phyloP scores from a whole-genome alignment of 106 monocot species.

The Platanthera zijinensis region DNA sequence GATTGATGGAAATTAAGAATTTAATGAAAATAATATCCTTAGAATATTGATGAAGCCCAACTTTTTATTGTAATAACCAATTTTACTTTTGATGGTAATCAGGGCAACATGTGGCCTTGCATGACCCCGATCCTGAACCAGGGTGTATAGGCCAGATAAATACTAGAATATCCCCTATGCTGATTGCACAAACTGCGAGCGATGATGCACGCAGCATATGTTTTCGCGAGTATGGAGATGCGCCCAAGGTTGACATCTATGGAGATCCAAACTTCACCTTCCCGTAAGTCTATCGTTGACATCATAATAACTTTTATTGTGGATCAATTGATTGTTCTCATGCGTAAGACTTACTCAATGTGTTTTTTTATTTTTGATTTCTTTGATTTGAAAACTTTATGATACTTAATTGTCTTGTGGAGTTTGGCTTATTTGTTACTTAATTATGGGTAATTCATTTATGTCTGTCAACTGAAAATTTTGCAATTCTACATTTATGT shows the following conservation, averaged over 20 bases:
- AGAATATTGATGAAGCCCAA: neutral
- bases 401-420: neutral
- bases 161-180: conserved; percentile 77
- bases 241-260: conserved; percentile 83
- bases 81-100: conserved; percentile 12
- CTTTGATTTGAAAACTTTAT: neutral
- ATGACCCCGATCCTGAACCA: conserved; percentile 73
- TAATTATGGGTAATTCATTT: neutral
- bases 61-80: conserved; percentile 4
- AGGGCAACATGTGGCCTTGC: conserved; percentile 96
- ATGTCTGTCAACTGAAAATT: neutral
- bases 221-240: conserved; percentile 70
- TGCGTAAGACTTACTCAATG: neutral
- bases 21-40: neutral
- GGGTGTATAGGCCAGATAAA: conserved; percentile 83
- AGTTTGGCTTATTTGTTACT: neutral
- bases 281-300: conserved; percentile 51
- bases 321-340: neutral
- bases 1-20: neutral
- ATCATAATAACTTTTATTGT: neutral
- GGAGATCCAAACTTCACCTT: conserved; percentile 90
- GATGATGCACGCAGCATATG: conserved; percentile 90
- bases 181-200: conserved; percentile 59
- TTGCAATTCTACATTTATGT: neutral
- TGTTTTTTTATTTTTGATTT: neutral